phyloP scores from a whole-genome alignment of 768 basidiomycete species.

The Mycena rebaudengoi region DNA sequence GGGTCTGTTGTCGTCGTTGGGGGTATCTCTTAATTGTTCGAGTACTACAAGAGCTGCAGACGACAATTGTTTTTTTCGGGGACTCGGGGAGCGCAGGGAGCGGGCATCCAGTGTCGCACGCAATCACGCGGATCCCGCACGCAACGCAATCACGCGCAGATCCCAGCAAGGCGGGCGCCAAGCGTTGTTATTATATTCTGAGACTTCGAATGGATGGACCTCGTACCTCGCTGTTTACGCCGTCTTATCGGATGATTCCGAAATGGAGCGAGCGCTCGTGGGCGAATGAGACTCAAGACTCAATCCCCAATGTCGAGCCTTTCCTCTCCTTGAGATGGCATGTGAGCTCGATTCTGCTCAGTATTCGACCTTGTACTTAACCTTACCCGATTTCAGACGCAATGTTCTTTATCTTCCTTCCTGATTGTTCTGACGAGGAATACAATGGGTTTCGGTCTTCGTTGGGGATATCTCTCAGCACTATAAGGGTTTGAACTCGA shows the following conservation, averaged over 20 bases:
- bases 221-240: no score
- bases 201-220: no score
- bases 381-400: not conserved
- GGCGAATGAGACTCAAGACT: no score
- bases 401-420: no score
- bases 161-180: no score
- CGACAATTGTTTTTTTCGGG: slow-evolving; percentile 13
- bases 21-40: slow-evolving; percentile 9
- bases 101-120: no score
- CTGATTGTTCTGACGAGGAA: no score
- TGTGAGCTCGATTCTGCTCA: not conserved
- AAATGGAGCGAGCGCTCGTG: no score
- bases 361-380: slow-evolving; percentile 3
- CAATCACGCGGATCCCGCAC: not conserved
- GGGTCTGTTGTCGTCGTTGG: not conserved
- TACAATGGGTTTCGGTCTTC: not conserved
- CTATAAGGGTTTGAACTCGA: slow-evolving; percentile 13
- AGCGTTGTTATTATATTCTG: no score
- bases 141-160: not conserved
- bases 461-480: slow-evolving; percentile 1
- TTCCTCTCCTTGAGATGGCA: no score
- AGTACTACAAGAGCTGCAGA: slow-evolving; percentile 11
- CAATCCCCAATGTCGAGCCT: no score
- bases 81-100: not conserved
- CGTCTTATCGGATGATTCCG: no score